These are phyloP conservation scores for Cordyceps pruinosa DNA, from an alignment of 2,329 filamentous ascomycete genomes.

Conservation along the genomic window DNA sequence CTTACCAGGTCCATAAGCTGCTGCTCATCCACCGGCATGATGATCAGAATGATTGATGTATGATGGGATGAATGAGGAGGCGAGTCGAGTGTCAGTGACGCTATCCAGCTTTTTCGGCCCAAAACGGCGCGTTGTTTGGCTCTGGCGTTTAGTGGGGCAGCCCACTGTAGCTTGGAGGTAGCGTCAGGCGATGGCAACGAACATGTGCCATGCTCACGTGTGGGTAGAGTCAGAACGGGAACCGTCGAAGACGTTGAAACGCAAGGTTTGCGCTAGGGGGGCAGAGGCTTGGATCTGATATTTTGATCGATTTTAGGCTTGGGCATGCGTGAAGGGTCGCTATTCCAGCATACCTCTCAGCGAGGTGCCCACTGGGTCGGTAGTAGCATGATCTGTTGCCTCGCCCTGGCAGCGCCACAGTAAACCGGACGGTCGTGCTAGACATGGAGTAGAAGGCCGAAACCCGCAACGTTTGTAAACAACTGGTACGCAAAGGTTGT, in stretches of 20 bases:
- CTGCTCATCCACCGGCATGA: constrained; percentile 74
- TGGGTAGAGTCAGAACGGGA: background rate
- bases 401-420: too few relatives aligned
- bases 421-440: too few relatives aligned
- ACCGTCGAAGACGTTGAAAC: background rate
- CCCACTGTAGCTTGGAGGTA: background rate
- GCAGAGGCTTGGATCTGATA: too few relatives aligned
- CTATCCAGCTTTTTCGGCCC: constrained; percentile 10
- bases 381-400: too few relatives aligned
- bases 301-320: too few relatives aligned
- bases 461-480: too few relatives aligned
- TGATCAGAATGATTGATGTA: constrained; percentile 23
- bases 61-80: constrained; percentile 7
- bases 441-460: too few relatives aligned
- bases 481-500: too few relatives aligned
- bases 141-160: constrained; percentile 2
- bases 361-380: too few relatives aligned
- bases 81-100: constrained; percentile 5
- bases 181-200: background rate
- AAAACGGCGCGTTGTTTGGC: constrained; percentile 6
- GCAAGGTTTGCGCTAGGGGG: background rate
- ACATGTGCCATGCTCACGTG: constrained; percentile 9
- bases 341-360: too few relatives aligned
- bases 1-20: constrained; percentile 71
- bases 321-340: too few relatives aligned